Base-by-base conservation (phyloP, 148 eudicot species). In the Amaranthus cruentus region DNA sequence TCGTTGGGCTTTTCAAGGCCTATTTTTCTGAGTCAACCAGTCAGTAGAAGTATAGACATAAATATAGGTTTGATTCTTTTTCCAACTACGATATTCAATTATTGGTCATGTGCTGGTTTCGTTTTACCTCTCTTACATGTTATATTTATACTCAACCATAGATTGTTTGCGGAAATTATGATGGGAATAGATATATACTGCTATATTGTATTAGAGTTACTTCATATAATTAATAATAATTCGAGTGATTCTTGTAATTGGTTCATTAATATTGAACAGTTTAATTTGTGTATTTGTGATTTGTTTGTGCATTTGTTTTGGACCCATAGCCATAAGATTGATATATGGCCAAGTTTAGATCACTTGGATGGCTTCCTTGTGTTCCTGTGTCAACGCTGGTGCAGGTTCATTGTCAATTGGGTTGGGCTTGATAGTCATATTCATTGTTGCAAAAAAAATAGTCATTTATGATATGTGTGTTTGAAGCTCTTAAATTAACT, bases 1-100 rank as follows among this genome's bases (percentile, higher is more conserved):
- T 83, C 67, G 69, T 82, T 61, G 70, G 78, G 65, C 60, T 68
- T 8, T 62, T 81, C 57, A 81, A 74, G 78, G 51, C 49, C 47
- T 70, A 69, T 56, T 50, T 49, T 51, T 62, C 68, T 47, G 68
- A 60, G 52, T 28, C 38, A 28, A 28, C 38, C 38, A 43, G 53
- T 53, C 46, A 65, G 66, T 68, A 67, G 18, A 48, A 48, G 60
- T 28, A 61, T 75, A 54, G n/a, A 47, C 73, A 66, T 28, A 28
- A 28, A 28, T 28, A 28, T 66, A 75, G 76, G 61, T 62, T 28
- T 28, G 1, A 28, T 63, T 51, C 4, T 9, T 51, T 76, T 67
- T 47, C 2, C 38, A 28, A 28, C 38, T 2, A 59, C 67, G 46
- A 56, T 64, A 74, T 55, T 62, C 44, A 47, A 69, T 71, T 62